Base-by-base conservation (phyloP, 768 basidiomycete genomes). In the Lyophyllum decastes region DNA sequence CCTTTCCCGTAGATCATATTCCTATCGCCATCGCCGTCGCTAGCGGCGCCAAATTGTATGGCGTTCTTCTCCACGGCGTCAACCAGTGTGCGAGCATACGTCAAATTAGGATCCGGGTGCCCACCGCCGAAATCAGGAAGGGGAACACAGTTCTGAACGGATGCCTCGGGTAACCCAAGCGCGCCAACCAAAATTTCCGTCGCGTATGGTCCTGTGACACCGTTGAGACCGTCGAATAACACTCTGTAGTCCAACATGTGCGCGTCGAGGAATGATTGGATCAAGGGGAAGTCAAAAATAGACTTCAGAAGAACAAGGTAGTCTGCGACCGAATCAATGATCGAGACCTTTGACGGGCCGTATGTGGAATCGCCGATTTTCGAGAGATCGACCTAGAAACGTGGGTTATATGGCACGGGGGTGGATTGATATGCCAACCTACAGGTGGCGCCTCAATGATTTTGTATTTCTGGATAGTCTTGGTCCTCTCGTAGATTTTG, bases 1-100 rank as follows among this genome's bases (percentile, higher is more conserved):
- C 91, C 90, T 72, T 91, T 90, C 65, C 97, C 97, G 73, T 99
- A 99, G 70, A 99, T 98, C 97, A 99, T 98, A 81, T 99, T 98
- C 61, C 97, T 78, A 73, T 98, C 97, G 40, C 97, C 96, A 65
- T 98, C 97, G 26, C 97, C 97, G 70, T 99, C 97, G 60, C 89
- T 92, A 8, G 97, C 97, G 30, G 97, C 97, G 54, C 97, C 97
- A 66, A 99, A 98, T 44, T 84, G 81, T 64, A 98, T 95, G 56
- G 85, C 79, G 40, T 90, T 80, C 69, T 81, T 79, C 77, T 99
- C 97, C 44, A 99, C 97, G 17, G 79, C 88, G 59, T 95, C 91
- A 35, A 99, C 97, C 51, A 99, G 89, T 14, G 86, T 80, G 75
- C 95, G 93, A 1, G 97, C 97, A 73, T 98, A 99, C 8, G 95